These are phyloP conservation scores for Colletotrichum acutatum DNA, from an alignment of 2,329 filamentous ascomycete species.

Conservation along the genomic window DNA sequence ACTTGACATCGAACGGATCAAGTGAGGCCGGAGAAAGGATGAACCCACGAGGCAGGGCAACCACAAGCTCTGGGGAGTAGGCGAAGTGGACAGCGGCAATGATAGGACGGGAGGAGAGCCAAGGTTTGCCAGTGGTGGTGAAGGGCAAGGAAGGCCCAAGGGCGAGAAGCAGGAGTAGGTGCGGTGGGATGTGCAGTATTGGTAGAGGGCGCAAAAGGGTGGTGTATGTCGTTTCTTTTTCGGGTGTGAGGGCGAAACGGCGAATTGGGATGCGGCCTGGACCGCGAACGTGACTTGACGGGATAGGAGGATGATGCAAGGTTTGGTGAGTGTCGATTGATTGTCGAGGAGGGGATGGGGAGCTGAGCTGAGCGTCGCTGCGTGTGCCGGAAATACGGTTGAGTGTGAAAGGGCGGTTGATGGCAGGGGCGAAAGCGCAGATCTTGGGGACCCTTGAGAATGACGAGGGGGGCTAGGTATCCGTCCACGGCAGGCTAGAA, in stretches of 20 bases:
- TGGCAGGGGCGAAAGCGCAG: constrained; percentile 22
- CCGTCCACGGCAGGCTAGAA: constrained; percentile 19
- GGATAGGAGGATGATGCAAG: constrained; percentile 23
- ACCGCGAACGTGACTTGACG: constrained; percentile 21
- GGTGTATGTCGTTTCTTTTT: constrained; percentile 10
- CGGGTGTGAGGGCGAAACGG: not conserved
- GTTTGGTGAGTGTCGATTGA: constrained; percentile 19
- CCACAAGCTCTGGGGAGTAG: constrained; percentile 11
- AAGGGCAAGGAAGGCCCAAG: constrained; percentile 25
- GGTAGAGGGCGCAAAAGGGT: not conserved
- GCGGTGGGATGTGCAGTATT: not conserved
- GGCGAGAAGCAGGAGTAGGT: not conserved
- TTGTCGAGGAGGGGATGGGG: not conserved
- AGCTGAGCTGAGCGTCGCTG: constrained; percentile 12
- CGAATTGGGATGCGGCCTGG: constrained; percentile 20
- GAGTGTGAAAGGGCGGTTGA: constrained; percentile 31
- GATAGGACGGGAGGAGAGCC: constrained; percentile 29
- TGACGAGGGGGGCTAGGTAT: constrained; percentile 28
- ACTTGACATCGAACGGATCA: constrained; percentile 34
- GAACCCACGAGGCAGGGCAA: constrained; percentile 30
- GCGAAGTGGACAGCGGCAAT: constrained; percentile 18
- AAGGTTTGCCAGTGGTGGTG: constrained; percentile 22
- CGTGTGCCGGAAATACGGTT: not conserved
- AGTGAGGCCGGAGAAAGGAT: constrained; percentile 34
- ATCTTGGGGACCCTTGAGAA: constrained; percentile 28